Conservation (phyloP, 768 basidiomycete species). For the Lentinula guzmanii region DNA sequence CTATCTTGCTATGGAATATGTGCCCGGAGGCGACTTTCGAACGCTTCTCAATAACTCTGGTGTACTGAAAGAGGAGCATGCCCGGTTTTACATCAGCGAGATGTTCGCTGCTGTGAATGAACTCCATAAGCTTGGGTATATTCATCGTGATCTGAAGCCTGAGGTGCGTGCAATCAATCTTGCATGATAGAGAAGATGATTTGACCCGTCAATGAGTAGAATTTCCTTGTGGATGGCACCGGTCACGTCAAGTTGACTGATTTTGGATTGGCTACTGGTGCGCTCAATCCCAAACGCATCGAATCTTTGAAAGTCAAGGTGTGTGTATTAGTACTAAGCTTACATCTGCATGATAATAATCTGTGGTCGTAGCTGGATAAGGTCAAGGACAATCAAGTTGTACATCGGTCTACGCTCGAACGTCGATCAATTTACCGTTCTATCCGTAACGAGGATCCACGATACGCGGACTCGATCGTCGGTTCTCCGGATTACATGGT, state of each 20-base stretch:
- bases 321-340: not conserved
- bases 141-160: slow-evolving; percentile 96
- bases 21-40: slow-evolving; percentile 96
- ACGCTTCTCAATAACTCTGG: slow-evolving; percentile 97
- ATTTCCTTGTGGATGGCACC: slow-evolving; percentile 91
- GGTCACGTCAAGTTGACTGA: slow-evolving; percentile 98
- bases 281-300: slow-evolving; percentile 89
- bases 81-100: slow-evolving; percentile 94
- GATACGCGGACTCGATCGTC: slow-evolving; percentile 96
- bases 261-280: slow-evolving; percentile 96
- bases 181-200: not conserved
- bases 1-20: slow-evolving; percentile 99
- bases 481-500: slow-evolving; percentile 99
- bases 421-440: slow-evolving; percentile 92
- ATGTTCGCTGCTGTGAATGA: slow-evolving; percentile 96
- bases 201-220: slow-evolving; percentile 39
- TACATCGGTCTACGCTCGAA: slow-evolving; percentile 90
- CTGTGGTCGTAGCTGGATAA: slow-evolving; percentile 69
- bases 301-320: slow-evolving; percentile 94
- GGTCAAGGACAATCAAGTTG: slow-evolving; percentile 88
- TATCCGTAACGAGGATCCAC: slow-evolving; percentile 82
- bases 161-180: slow-evolving; percentile 53
- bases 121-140: slow-evolving; percentile 95
- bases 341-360: slow-evolving; percentile 2
- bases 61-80: slow-evolving; percentile 95